These are phyloP conservation scores for Termitomyces sp. DNA, from an alignment of 1,284 basidiomycete species.

Conservation along the genomic window DNA sequence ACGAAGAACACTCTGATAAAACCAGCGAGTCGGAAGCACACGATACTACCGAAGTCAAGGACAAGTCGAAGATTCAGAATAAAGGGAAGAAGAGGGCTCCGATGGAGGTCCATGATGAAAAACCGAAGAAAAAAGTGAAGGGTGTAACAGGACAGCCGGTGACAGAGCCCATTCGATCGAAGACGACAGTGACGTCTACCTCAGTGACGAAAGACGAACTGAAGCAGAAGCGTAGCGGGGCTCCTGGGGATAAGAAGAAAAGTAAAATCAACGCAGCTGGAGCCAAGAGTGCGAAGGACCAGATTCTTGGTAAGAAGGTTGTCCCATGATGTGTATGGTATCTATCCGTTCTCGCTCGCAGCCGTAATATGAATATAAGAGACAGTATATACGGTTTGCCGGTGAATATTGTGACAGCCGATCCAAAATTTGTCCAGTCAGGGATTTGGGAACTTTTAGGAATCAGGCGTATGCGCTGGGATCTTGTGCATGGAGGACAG, in stretches of 20 bases:
- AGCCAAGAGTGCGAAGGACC: slow-evolving; percentile 49
- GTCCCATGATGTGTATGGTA: slow-evolving; percentile 20
- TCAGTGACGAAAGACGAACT: slow-evolving; percentile 32
- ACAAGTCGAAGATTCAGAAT: slow-evolving; percentile 13
- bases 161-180: not conserved
- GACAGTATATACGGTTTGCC: no score
- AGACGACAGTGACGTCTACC: not conserved
- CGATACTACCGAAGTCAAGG: slow-evolving; percentile 12
- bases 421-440: no score
- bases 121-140: slow-evolving; percentile 37
- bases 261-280: slow-evolving; percentile 40
- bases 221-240: slow-evolving; percentile 45
- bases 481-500: no score
- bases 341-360: not conserved
- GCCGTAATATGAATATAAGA: not conserved
- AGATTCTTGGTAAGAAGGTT: slow-evolving; percentile 45
- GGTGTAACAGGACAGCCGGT: slow-evolving; percentile 16
- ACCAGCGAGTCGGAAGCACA: slow-evolving; percentile 24
- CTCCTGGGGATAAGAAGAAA: slow-evolving; percentile 56
- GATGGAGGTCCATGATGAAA: slow-evolving; percentile 29
- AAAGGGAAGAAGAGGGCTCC: slow-evolving; percentile 43
- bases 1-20: slow-evolving; percentile 20
- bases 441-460: no score
- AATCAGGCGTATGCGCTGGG: no score
- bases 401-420: no score